Conservation (phyloP, 2,329 filamentous ascomycete genomes). For the Colletotrichum gloeosporioides region DNA sequence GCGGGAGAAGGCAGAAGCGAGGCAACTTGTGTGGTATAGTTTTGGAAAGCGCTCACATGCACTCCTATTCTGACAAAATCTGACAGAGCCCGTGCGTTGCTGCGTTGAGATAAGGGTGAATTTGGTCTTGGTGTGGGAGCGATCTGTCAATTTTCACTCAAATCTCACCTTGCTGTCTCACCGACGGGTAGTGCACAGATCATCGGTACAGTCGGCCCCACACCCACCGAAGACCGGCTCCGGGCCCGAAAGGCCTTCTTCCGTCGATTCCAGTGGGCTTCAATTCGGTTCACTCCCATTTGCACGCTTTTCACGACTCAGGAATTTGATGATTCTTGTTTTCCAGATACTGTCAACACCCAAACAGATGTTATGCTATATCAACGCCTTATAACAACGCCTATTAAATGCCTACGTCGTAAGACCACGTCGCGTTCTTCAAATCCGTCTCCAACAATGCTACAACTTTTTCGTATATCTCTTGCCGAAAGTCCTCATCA, state of each 20-base stretch:
- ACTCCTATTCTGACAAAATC: not conserved
- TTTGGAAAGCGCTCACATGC: not conserved
- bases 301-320: accelerated
- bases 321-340: accelerated
- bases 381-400: not conserved
- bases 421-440: not conserved
- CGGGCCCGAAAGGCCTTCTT: not conserved
- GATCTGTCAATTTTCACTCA: not conserved
- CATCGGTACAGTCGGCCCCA: not conserved
- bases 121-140: not conserved
- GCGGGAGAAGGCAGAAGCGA: accelerated
- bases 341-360: accelerated
- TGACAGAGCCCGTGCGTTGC: not conserved
- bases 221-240: not conserved
- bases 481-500: not conserved
- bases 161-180: not conserved
- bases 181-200: accelerated
- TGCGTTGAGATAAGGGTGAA: not conserved
- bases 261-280: no score
- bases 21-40: accelerated
- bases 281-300: accelerated
- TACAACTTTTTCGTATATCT: not conserved
- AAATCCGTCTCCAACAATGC: not conserved
- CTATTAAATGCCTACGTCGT: not conserved
- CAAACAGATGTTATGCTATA: accelerated